Base-by-base conservation (phyloP, 2,329 filamentous ascomycete genomes). In the Piedraia hortae region DNA sequence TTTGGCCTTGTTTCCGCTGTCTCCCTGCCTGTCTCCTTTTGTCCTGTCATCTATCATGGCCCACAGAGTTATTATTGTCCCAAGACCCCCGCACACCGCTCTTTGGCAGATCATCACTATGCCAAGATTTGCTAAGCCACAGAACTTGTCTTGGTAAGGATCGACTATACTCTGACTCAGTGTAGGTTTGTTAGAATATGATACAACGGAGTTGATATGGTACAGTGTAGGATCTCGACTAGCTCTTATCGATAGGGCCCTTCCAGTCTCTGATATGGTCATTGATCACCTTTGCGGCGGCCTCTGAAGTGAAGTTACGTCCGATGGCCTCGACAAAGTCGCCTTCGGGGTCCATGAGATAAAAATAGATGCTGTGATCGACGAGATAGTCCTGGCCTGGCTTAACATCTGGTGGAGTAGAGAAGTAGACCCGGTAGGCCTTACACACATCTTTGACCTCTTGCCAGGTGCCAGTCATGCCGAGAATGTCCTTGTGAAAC, bases 301-400 rank as follows among this genome's bases (percentile, higher is more conserved):
- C 62, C 30, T 85, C 69, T 1, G 82, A 75, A 18, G 75, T 89
- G 48, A 93, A 80, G 49, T 97, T 85, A 30, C 85, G 59, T 10
- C 85, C 85, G 39, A 97, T 67, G 7, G 80, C 88, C 53, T 97
- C 88, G 13, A 97, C 82, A 46, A 97, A 97, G 45, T 97, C 80
- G 10, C 82, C 82, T 35, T 93, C 80, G 0, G 85, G 85, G 44
- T 93, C 85, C 85, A 97, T 97, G 34, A 97, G 51, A 47, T 97
- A 97, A 40, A 97, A 97, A 56, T 97, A 97, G 35, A 97, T 97
- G 46, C 78, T 91, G 52, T 97, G 85, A 46, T 97, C 85, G 7
- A 97, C 85, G 36, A 97, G 48, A 44, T 97, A 97, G 47, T 97
- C 85, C 54, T 91, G 73, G 1, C 82, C 85, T 1, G 78, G 71